phyloP scores from a whole-genome alignment of 768 basidiomycete species.

The Podaxis rugospora region DNA sequence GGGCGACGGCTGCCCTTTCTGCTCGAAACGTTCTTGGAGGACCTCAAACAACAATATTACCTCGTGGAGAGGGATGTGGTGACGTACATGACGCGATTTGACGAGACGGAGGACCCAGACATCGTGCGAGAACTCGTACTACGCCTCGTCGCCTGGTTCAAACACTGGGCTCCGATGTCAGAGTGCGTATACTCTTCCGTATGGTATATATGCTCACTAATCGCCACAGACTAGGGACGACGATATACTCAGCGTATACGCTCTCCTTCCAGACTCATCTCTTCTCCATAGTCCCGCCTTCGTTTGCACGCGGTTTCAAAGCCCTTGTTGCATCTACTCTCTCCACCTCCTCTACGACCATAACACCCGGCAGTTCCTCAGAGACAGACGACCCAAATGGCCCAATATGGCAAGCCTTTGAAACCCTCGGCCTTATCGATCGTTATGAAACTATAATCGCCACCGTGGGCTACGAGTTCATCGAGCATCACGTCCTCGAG shows the following conservation, averaged over 20 bases:
- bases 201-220: conserved; percentile 2
- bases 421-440: conserved; percentile 70
- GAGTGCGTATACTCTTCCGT: conserved; percentile 42
- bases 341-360: conserved; percentile 17
- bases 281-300: conserved; percentile 65
- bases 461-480: conserved; percentile 80
- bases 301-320: conserved; percentile 68
- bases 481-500: conserved; percentile 67
- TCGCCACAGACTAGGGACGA: conserved; percentile 50
- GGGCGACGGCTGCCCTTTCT: conserved; percentile 58
- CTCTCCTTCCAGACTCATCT: conserved; percentile 71
- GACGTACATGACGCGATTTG: conserved; percentile 47
- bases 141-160: conserved; percentile 67
- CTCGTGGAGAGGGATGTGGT: conserved; percentile 60
- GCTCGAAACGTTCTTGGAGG: conserved; percentile 70
- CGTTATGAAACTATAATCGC: conserved; percentile 82
- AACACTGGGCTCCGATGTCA: conserved; percentile 63
- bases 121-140: conserved; percentile 51
- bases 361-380: background rate
- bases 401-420: conserved; percentile 57
- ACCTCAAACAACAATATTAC: conserved; percentile 54
- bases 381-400: conserved; percentile 1
- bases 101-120: conserved; percentile 45
- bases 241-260: conserved; percentile 57
- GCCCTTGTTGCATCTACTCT: conserved; percentile 52